Base-by-base conservation (phyloP, 2,329 filamentous ascomycete species). In the Arthrobotrys conoides region DNA sequence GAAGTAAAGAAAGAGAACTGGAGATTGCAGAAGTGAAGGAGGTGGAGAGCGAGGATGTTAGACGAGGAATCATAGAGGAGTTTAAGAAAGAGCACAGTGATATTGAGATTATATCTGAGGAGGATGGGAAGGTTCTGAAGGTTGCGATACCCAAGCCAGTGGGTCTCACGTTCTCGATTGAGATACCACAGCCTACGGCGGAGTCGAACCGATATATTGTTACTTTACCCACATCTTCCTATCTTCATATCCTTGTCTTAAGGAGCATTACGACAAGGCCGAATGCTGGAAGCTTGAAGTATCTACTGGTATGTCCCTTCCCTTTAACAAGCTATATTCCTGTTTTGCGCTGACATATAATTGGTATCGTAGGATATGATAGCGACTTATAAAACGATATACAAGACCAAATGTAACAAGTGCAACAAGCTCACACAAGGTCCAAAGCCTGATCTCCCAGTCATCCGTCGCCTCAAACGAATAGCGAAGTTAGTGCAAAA, bases 261-360 rank as follows among this genome's bases (percentile, higher is more conserved):
- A 27, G 75, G 27, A 78, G 75, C n/a, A n/a, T 78, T 12, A 71
- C 63, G 12, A 78, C 75, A 9, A 48, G 75, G 36, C 75, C 75
- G 0, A 78, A 78, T 18, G 68, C 67, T n/a, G 75, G 75, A 18
- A 72, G 68, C 22, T 44, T 78, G n/a, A 78, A 78, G 65, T 78
- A 78, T 20, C 46, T 72, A 2, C 48, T 78, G 4, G 75, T 78
- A 78, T 5, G 75, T 36, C 36, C 24, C 18, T 48, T 36, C 27
- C 16, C 18, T 9, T 41, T n/a, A 2, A 9, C 36, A 27, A 5
- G 6, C 2, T 22, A 18, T 61, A 33, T 8, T 33, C 10, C 10
- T 14, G 18, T 10, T 10, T 36, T n/a, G n/a, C 10, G 12, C 57
- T 64, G 5, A 71, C 44, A 22, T 30, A 20, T 27, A 27, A 14